Base-by-base conservation (phyloP, 2,329 filamentous ascomycete genomes). In the Penicillium sp. region DNA sequence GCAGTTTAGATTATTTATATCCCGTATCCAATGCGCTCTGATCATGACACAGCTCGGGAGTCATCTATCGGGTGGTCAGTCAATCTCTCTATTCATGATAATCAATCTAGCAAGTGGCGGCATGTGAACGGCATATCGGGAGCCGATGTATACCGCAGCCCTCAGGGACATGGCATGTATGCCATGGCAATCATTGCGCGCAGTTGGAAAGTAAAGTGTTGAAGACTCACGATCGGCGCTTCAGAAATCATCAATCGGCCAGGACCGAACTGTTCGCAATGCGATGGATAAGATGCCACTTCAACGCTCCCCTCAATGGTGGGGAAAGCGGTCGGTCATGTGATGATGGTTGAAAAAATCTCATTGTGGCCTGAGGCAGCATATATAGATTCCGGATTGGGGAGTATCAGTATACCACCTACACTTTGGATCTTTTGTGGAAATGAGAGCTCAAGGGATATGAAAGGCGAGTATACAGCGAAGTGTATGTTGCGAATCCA, bases 141-240 rank as follows among this genome's bases (percentile, higher is more conserved):
- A 13, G 10, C 25, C 6, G 22, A 42, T 42, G 37, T 42, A 42
- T 42, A 48, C 12, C 37, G 37, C 25, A 14, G 32, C 23, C 17
- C 27, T 12, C 18, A 27, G 18, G 18, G 20, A 25, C 26, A 18
- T 30, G 26, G 34, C 16, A 9, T 29, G 23, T 32, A 37, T 29
- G 30, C 23, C 22, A 16, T 23, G 22, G 18, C 4, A 23, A 10
- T n/a, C 30, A n/a, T 10, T 16, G 4, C 6, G 32, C n/a, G 16
- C 11, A 28, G 33, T 38, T 34, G 31, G 17, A 23, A 18, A 18
- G 20, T 25, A 26, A 9, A 15, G 29, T 11, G 33, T 11, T 16
- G 15, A 12, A 25, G 44, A 61, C 59, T 62, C 49, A 62, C 59
- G 58, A 60, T 60, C 54, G 56, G 57, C 58, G 49, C 47, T 50